Conservation (phyloP, 352 stramenopile species). For the Phytophthora citrophthora region DNA sequence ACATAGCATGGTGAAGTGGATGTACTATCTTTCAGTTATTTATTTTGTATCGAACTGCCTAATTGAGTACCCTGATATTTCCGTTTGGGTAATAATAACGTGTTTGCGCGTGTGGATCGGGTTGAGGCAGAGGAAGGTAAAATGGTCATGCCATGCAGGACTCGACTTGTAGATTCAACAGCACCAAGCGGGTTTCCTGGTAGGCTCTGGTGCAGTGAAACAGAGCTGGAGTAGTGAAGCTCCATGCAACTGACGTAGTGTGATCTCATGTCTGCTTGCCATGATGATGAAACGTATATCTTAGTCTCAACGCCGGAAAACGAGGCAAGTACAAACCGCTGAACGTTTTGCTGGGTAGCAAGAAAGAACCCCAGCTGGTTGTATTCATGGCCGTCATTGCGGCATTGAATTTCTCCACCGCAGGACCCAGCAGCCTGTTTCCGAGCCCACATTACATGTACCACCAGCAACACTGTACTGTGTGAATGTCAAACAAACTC, state of each 20-base stretch:
- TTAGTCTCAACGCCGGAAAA: constrained; percentile 28
- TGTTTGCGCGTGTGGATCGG: constrained; percentile 23
- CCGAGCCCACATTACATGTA: not conserved
- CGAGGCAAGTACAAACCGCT: not conserved
- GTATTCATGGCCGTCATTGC: constrained; percentile 6
- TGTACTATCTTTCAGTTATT: too few relatives aligned
- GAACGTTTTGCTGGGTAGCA: too few relatives aligned
- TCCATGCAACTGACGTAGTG: too few relatives aligned
- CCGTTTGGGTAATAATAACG: constrained; percentile 2
- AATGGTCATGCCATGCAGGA: constrained; percentile 20
- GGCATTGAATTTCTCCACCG: not conserved
- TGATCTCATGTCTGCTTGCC: not conserved
- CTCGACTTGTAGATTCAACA: constrained; percentile 10
- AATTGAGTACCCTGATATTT: not conserved
- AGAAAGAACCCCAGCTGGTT: constrained; percentile 9
- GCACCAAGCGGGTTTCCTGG: not conserved
- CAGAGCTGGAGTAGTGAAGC: not conserved
- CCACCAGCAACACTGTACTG: not conserved
- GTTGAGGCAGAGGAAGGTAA: constrained; percentile 26
- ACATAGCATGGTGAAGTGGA: not conserved
- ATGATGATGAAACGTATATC: constrained; percentile 4
- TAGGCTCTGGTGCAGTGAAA: constrained; percentile 3
- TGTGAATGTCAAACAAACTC: constrained; percentile 1
- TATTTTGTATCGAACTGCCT: not conserved
- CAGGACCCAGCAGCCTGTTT: constrained; percentile 7